These are phyloP conservation scores for Xylaria sp. DNA, from an alignment of 2,329 filamentous ascomycete species.

Conservation along the genomic window DNA sequence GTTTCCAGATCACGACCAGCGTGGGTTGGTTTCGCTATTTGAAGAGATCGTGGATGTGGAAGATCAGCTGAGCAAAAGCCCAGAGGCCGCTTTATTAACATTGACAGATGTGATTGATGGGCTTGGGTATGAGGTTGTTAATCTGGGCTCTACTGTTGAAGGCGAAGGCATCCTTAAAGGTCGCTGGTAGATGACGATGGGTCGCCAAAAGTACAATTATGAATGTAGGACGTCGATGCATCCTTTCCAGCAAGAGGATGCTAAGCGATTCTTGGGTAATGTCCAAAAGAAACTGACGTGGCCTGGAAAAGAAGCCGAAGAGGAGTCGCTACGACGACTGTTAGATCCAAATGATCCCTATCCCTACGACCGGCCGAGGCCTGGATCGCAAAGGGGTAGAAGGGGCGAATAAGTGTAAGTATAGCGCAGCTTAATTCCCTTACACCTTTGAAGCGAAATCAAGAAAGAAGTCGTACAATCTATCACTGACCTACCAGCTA, in stretches of 20 bases:
- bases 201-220: not conserved
- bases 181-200: not conserved
- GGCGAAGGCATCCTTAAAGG: not conserved
- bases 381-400: not conserved
- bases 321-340: not conserved
- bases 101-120: not conserved
- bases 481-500: no score
- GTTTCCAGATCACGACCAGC: not conserved
- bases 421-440: no score
- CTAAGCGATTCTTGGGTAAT: not conserved
- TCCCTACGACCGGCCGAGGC: not conserved
- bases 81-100: not conserved
- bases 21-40: not conserved
- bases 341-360: not conserved
- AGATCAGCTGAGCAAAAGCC: not conserved
- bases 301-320: not conserved
- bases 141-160: not conserved
- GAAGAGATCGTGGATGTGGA: not conserved
- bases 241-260: not conserved
- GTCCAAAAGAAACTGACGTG: not conserved
- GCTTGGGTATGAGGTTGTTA: not conserved
- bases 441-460: not conserved
- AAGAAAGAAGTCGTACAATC: no score
- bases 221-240: not conserved
- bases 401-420: no score